Evolutionary conservation across 257 asterid genomes (phyloP).

Genomic region (Striga asiatica): DNA sequence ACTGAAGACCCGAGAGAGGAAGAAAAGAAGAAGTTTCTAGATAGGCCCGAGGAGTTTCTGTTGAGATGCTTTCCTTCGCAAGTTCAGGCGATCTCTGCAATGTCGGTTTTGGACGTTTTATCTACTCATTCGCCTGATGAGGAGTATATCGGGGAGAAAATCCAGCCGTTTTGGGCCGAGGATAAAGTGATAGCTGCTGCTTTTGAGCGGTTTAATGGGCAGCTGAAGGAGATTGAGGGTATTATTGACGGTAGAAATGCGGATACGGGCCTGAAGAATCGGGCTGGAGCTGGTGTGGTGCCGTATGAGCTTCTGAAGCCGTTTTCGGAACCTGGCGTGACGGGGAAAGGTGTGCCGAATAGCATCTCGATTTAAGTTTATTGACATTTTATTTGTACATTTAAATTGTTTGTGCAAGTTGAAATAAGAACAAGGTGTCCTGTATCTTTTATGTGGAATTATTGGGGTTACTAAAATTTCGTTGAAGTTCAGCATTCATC

Average conservation of each 20-base stretch:
- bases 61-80: conserved; percentile 52
- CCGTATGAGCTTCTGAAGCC: conserved; percentile 66
- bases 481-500: too few relatives aligned
- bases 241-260: conserved; percentile 56
- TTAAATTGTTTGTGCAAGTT: too few relatives aligned
- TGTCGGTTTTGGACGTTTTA: conserved; percentile 47
- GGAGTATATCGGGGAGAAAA: too few relatives aligned
- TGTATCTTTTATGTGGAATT: too few relatives aligned
- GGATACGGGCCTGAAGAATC: conserved; percentile 24
- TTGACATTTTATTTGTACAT: too few relatives aligned
- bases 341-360: conserved; percentile 66
- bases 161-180: too few relatives aligned
- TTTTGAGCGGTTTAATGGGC: conserved; percentile 33
- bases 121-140: conserved; percentile 75
- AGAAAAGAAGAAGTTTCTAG: conserved; percentile 26
- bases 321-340: conserved; percentile 53
- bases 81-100: conserved; percentile 34
- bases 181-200: conserved; percentile 30
- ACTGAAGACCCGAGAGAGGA: conserved; percentile 41
- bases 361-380: conserved; percentile 80
- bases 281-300: conserved; percentile 63
- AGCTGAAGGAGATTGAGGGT: conserved; percentile 36
- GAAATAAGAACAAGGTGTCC: too few relatives aligned
- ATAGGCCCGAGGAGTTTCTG: too few relatives aligned
- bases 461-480: too few relatives aligned